Evolutionary conservation across 345 rosid genomes (phyloP), one percentile per base, ranked within the genome.

Genomic region (Hirschfeldia incana): DNA sequence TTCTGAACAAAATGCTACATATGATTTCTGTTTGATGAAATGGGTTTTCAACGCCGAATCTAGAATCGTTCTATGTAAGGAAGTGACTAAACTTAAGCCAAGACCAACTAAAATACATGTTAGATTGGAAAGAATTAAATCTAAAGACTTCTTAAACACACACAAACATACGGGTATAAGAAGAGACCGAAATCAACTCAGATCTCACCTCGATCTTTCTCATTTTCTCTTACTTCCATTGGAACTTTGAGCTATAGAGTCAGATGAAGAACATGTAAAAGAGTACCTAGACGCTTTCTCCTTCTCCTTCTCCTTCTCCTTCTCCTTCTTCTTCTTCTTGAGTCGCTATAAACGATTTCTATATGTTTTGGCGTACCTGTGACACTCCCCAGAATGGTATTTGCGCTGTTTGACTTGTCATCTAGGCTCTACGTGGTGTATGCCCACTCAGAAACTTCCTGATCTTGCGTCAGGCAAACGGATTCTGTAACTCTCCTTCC

Each of bases 381-480:
- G 36, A 89, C 84, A 65, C 77, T 81, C 21, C 3, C 74, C 75
- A 57, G 76, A 85, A 67, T 81, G 81, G 53, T 72, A 72, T 8
- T 89, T 44, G 74, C 61, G 13, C 11, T 89, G 80, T 87, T 94
- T 66, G 79, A 36, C 78, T 84, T 87, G 55, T 77, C 89, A 73
- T 90, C 95, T 84, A 87, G 86, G 4, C 51, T 76, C 36, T 89
- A 84, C 49, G 84, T 69, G 60, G 85, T 62, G 82, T 87, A 92
- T 11, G 85, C 98, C 98, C 98, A 94, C 78, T 90, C 98, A 3
- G 98, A 98, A 34, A 94, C 98, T 84, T 96, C 99, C 2, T 88
- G 90, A 10, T 96, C 98, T 86, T 92, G 91, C 97, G 92, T 92
- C 65, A 96, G 94, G 21, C 21, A 21, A 21, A 44, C 99, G 97